These are phyloP conservation scores for Fusarium goolgardi DNA, from an alignment of 2,329 filamentous ascomycete genomes.

Conservation along the genomic window DNA sequence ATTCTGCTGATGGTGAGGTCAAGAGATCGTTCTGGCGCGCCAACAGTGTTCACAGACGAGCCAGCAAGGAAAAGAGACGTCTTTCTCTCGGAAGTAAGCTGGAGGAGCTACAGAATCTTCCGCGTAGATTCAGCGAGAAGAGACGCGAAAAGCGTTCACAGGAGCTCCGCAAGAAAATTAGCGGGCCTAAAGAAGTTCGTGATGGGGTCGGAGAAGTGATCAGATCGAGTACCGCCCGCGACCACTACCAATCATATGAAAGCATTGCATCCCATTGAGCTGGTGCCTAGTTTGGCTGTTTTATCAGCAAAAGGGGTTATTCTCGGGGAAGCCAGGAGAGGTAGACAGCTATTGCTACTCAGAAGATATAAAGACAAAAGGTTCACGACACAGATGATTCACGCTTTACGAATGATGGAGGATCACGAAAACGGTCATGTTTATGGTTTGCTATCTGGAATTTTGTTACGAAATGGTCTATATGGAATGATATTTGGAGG, in stretches of 20 bases:
- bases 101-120: constrained; percentile 64
- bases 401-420: constrained; percentile 43
- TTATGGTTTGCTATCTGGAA: constrained; percentile 32
- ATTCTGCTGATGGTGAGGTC: constrained; percentile 47
- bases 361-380: constrained; percentile 31
- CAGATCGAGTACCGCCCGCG: constrained; percentile 52
- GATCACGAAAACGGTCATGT: constrained; percentile 30
- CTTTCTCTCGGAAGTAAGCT: constrained; percentile 61
- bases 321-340: constrained; percentile 2
- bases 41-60: constrained; percentile 46
- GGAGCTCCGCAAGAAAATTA: constrained; percentile 70
- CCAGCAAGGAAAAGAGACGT: constrained; percentile 47
- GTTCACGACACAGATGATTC: constrained; percentile 45
- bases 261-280: constrained; percentile 11
- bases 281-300: neutral
- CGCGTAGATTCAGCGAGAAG: constrained; percentile 67
- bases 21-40: constrained; percentile 50
- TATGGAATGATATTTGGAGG: constrained; percentile 30
- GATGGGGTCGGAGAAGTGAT: constrained; percentile 70
- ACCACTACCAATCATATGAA: constrained; percentile 30
- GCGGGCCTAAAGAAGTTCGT: constrained; percentile 67
- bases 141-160: constrained; percentile 68
- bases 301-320: constrained; percentile 1
- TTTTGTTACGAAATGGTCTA: constrained; percentile 31
- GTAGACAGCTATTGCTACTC: constrained; percentile 4